phyloP scores from a whole-genome alignment of 2,329 filamentous ascomycete species.

The Apiospora aurea region DNA sequence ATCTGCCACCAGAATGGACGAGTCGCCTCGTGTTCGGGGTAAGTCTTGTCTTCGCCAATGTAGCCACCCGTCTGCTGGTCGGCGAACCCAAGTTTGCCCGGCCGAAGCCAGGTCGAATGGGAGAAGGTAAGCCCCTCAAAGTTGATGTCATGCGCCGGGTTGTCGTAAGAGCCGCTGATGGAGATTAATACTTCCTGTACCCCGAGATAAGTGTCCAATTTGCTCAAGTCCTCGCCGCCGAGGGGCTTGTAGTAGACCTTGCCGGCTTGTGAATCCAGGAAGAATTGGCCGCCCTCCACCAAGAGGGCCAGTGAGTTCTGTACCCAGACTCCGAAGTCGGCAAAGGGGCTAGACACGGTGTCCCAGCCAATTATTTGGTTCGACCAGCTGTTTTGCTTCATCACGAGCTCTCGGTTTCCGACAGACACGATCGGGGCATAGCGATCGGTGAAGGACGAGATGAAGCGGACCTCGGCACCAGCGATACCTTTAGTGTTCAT shows the following conservation, averaged over 20 bases:
- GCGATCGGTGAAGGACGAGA: constrained; percentile 12
- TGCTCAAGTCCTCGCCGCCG: background rate
- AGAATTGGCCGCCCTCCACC: constrained; percentile 9
- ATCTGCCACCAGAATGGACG: constrained; percentile 15
- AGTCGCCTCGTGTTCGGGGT: constrained; percentile 12
- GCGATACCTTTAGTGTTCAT: background rate
- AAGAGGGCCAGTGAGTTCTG: constrained; percentile 14
- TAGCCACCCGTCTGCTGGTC: constrained; percentile 14
- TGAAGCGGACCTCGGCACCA: constrained; percentile 19
- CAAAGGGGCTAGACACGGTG: constrained; percentile 6
- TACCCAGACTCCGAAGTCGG: constrained; percentile 13
- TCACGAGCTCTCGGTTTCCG: constrained; percentile 9
- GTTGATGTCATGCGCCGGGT: constrained; percentile 2
- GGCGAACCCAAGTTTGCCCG: constrained; percentile 3
- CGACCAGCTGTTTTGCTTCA: constrained; percentile 15
- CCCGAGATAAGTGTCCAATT: background rate
- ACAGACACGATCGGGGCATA: constrained; percentile 17
- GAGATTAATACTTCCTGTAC: constrained; percentile 15
- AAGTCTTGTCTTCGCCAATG: constrained; percentile 20
- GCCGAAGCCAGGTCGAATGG: constrained; percentile 15
- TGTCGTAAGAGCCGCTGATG: background rate
- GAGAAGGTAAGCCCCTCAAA: constrained; percentile 18
- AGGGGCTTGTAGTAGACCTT: constrained; percentile 24
- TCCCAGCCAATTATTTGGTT: constrained; percentile 22
- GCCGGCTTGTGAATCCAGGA: constrained; percentile 2